phyloP scores from a whole-genome alignment of 2,329 filamentous ascomycete species.

The Alternaria consortialis region DNA sequence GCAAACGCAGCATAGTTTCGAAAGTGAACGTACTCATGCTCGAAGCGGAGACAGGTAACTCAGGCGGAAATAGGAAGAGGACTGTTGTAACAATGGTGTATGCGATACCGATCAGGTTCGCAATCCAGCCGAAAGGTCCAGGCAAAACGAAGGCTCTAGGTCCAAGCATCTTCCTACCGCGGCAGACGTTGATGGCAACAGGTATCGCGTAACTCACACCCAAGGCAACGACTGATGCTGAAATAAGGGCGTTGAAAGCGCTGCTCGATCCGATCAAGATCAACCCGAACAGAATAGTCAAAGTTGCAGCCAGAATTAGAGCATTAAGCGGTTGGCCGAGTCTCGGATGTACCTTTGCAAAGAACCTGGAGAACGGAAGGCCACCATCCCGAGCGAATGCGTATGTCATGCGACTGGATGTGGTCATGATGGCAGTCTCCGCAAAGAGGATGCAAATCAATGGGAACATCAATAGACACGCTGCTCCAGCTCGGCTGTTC shows the following conservation, averaged over 20 bases:
- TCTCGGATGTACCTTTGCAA: conserved; percentile 67
- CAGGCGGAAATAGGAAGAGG: conserved; percentile 77
- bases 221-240: conserved; percentile 75
- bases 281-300: conserved; percentile 73
- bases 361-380: conserved; percentile 68
- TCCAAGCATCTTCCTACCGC: conserved; percentile 72
- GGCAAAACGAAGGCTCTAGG: conserved; percentile 66
- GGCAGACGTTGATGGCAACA: conserved; percentile 72
- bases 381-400: conserved; percentile 74
- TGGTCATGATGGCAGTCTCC: conserved; percentile 71
- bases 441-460: conserved; percentile 71
- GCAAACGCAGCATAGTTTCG: background rate
- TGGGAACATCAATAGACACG: conserved; percentile 73
- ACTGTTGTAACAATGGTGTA: conserved; percentile 77
- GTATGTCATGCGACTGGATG: conserved; percentile 71
- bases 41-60: conserved; percentile 67
- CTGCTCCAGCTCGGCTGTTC: conserved; percentile 66
- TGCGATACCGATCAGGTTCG: conserved; percentile 67
- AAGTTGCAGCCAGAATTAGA: conserved; percentile 65
- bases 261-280: conserved; percentile 74
- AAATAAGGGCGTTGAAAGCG: conserved; percentile 76
- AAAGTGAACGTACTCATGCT: conserved; percentile 69
- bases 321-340: conserved; percentile 74
- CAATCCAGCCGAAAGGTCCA: conserved; percentile 65
- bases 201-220: conserved; percentile 79